Conservation (phyloP, 805 yeast genomes). For the Schwanniomyces yamadae region DNA sequence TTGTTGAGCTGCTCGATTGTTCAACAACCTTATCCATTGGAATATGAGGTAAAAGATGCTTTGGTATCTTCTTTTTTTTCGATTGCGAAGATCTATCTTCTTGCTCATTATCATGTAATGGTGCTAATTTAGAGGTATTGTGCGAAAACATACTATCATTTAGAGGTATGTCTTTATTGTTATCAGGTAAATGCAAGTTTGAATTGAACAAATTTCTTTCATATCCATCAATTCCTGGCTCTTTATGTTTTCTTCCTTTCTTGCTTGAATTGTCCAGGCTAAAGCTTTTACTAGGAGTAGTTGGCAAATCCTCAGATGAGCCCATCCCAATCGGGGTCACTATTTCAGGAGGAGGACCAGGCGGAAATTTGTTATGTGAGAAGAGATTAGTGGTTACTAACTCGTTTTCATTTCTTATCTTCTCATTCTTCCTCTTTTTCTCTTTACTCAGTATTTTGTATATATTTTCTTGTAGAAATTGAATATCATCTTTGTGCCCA, state of each 20-base stretch:
- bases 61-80: slow-evolving; percentile 5
- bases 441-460: too few species aligned
- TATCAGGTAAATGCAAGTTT: neutral
- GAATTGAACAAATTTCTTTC: too few species aligned
- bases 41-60: slow-evolving; percentile 4
- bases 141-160: too few species aligned
- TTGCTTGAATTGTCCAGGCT: neutral
- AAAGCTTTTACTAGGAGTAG: too few species aligned
- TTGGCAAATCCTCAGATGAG: slow-evolving; percentile 3
- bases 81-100: slow-evolving; percentile 2
- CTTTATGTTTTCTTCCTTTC: neutral
- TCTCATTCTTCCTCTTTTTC: slow-evolving; percentile 2
- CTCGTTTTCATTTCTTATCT: slow-evolving; percentile 1
- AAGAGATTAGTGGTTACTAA: neutral
- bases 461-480: too few species aligned
- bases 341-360: slow-evolving; percentile 7
- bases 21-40: too few species aligned
- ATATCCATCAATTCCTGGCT: neutral
- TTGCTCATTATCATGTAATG: too few species aligned
- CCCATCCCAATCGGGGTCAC: neutral
- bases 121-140: too few species aligned
- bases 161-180: too few species aligned
- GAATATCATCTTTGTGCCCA: too few species aligned
- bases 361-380: slow-evolving; percentile 3
- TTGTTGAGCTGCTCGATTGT: too few species aligned